These are phyloP conservation scores for Melaleuca alternifolia DNA, from an alignment of 345 rosid species.

Conservation along the genomic window DNA sequence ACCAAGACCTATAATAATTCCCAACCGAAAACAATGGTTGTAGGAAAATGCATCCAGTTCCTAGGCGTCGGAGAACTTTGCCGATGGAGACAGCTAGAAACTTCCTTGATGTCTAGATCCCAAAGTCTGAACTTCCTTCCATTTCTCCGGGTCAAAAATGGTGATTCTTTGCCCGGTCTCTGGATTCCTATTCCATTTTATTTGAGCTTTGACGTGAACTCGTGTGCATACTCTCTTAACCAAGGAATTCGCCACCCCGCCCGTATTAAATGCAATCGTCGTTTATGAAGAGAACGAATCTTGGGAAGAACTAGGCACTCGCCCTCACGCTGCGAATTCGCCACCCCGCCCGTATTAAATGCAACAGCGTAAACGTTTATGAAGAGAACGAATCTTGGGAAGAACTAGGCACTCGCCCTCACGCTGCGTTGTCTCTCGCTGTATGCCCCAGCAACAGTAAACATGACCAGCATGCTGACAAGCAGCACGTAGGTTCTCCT, in stretches of 20 bases:
- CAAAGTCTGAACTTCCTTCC: neutral
- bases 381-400: neutral
- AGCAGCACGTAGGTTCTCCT: slow-evolving; percentile 51
- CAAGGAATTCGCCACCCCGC: neutral
- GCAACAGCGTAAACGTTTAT: neutral
- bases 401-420: neutral
- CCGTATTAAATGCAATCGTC: neutral
- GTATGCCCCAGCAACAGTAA: slow-evolving; percentile 51
- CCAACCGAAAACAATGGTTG: neutral
- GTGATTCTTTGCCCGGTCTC: neutral
- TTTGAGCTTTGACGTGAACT: neutral
- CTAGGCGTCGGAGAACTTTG: neutral
- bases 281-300: neutral
- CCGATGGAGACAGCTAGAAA: neutral
- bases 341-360: too few relatives aligned
- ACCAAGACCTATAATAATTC: neutral
- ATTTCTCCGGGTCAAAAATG: neutral
- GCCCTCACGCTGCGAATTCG: slow-evolving; percentile 9
- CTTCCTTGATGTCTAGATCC: neutral
- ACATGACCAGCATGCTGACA: slow-evolving; percentile 57
- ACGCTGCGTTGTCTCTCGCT: slow-evolving; percentile 27
- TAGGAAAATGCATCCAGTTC: neutral
- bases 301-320: neutral
- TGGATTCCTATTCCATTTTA: neutral
- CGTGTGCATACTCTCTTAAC: neutral